Evolutionary conservation across 2,329 filamentous ascomycete genomes (phyloP).

Genomic region (Xylaria polymorpha): DNA sequence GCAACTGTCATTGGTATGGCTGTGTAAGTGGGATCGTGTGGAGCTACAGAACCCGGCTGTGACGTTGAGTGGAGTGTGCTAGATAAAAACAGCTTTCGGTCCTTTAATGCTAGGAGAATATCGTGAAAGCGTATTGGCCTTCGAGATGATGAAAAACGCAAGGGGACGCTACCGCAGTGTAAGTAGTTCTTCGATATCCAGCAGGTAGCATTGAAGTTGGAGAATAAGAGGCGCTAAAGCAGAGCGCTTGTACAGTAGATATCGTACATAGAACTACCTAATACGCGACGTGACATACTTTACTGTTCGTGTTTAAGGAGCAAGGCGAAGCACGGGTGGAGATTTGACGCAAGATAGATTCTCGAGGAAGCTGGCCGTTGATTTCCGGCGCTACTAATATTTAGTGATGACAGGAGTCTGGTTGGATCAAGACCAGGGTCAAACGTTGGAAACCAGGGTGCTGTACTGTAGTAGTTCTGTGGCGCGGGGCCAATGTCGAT

Average conservation of each 20-base stretch:
- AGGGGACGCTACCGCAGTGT: conserved; percentile 5
- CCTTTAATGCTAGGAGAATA: conserved; percentile 21
- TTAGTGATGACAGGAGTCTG: conserved; percentile 6
- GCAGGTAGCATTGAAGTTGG: conserved; percentile 14
- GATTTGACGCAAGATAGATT: not conserved
- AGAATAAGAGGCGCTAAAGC: conserved; percentile 7
- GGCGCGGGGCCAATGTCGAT: conserved; percentile 12
- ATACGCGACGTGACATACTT: no score
- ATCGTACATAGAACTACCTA: not conserved
- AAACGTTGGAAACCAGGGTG: conserved; percentile 8
- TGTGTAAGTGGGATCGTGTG: conserved; percentile 27
- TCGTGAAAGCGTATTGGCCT: conserved; percentile 20
- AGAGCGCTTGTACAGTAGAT: conserved; percentile 2
- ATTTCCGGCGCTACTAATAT: not conserved
- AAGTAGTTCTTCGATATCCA: not conserved
- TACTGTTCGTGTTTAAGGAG: not conserved
- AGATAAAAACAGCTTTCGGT: conserved; percentile 27
- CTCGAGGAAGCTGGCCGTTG: not conserved
- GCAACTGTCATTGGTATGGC: conserved; percentile 19
- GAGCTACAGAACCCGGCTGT: conserved; percentile 16
- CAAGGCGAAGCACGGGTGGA: not conserved
- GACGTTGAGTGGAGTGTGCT: conserved; percentile 25
- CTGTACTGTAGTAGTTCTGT: conserved; percentile 7
- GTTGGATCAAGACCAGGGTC: not conserved
- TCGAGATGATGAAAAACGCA: conserved; percentile 2